Evolutionary conservation across 441 rosid species (phyloP).

Genomic region (Populus hybrid): DNA sequence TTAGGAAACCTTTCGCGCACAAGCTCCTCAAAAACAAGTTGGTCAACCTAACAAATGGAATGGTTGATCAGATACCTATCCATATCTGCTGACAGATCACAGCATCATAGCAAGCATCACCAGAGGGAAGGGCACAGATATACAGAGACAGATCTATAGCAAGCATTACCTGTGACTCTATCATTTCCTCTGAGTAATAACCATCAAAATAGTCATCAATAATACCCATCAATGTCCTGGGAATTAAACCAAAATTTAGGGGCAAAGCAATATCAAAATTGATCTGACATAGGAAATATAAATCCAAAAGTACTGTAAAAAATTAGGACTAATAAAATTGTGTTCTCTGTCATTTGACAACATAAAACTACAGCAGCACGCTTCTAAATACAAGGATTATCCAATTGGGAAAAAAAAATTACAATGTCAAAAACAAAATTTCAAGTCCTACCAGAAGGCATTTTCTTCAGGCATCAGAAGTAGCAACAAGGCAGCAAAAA

Average conservation of each 20-base stretch:
- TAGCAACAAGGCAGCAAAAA: conserved; percentile 94
- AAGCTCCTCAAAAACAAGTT: conserved; percentile 93
- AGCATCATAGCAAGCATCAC: conserved; percentile 6
- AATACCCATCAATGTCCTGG: conserved; percentile 86
- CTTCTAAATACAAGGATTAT: neutral
- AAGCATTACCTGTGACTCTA: conserved; percentile 85
- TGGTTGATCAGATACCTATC: conserved; percentile 23
- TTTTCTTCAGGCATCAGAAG: conserved; percentile 99
- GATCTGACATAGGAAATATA: neutral
- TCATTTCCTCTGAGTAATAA: conserved; percentile 99
- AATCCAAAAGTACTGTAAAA: neutral
- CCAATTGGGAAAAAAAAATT: neutral
- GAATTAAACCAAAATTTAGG: conserved; percentile 26
- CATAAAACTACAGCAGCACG: neutral
- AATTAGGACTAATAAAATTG: neutral
- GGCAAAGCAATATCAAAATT: neutral
- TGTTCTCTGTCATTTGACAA: too few relatives aligned
- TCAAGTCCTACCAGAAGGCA: conserved; percentile 83
- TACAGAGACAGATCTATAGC: neutral
- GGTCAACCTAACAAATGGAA: conserved; percentile 77
- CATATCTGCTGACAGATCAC: conserved; percentile 5
- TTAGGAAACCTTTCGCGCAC: conserved; percentile 96
- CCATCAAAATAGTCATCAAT: conserved; percentile 96
- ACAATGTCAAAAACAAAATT: conserved; percentile 4
- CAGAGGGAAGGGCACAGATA: neutral